Evolutionary conservation across 2,329 filamentous ascomycete genomes (phyloP).

Genomic region (Verticillium zaregamsianum): DNA sequence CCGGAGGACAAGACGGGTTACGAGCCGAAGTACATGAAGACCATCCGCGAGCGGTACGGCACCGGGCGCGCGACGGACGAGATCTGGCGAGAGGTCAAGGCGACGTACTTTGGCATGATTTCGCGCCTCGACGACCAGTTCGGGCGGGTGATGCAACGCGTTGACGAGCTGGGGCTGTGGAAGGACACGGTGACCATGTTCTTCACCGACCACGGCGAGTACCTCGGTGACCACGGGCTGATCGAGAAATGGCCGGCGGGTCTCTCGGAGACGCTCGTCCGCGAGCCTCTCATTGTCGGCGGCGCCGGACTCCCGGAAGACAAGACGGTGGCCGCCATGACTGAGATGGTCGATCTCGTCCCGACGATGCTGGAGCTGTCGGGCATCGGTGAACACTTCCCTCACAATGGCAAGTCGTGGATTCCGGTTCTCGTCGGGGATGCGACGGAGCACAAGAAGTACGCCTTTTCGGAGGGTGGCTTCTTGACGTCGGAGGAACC

Average conservation of each 20-base stretch:
- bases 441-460: slow-evolving; percentile 26
- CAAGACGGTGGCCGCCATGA: slow-evolving; percentile 25
- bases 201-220: slow-evolving; percentile 40
- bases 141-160: slow-evolving; percentile 27
- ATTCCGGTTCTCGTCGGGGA: slow-evolving; percentile 21
- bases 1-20: slow-evolving; percentile 29
- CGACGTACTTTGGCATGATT: slow-evolving; percentile 43
- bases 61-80: slow-evolving; percentile 32
- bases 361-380: slow-evolving; percentile 36
- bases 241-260: slow-evolving; percentile 44
- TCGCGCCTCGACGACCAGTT: slow-evolving; percentile 39
- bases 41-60: slow-evolving; percentile 30
- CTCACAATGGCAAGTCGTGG: slow-evolving; percentile 33
- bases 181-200: slow-evolving; percentile 35
- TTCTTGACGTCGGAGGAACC: slow-evolving; percentile 39
- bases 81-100: slow-evolving; percentile 36
- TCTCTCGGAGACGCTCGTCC: slow-evolving; percentile 32
- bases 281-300: slow-evolving; percentile 38
- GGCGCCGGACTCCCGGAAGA: slow-evolving; percentile 31
- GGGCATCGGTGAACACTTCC: slow-evolving; percentile 29
- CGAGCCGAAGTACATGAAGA: slow-evolving; percentile 35
- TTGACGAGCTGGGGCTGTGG: slow-evolving; percentile 28
- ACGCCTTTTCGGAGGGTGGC: slow-evolving; percentile 37
- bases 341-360: slow-evolving; percentile 39
- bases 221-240: slow-evolving; percentile 38